Evolutionary conservation across 1,139 yeast species (phyloP).

Genomic region (Geotrichum phurueaensis): DNA sequence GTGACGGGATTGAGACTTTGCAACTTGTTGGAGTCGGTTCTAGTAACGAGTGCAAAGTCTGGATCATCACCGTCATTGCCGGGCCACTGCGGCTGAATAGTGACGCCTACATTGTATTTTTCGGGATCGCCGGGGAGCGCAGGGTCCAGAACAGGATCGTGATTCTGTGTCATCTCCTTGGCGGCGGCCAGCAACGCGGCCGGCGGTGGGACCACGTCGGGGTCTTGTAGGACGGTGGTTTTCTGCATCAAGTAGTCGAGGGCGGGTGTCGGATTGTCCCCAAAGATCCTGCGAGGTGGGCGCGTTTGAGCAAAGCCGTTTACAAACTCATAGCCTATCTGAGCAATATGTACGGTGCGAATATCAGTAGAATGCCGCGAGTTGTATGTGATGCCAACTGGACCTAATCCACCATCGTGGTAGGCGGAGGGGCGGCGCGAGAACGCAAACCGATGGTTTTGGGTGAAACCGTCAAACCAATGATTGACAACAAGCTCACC

Average conservation of each 20-base stretch:
- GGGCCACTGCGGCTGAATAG: slow-evolving; percentile 20
- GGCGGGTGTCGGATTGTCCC: slow-evolving; percentile 1
- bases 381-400: slow-evolving; percentile 14
- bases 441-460: slow-evolving; percentile 20
- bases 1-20: slow-evolving; percentile 17
- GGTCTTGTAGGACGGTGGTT: neutral
- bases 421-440: neutral
- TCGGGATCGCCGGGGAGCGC: slow-evolving; percentile 2
- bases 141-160: neutral
- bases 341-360: slow-evolving; percentile 14
- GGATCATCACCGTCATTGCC: slow-evolving; percentile 4
- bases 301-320: slow-evolving; percentile 15
- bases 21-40: slow-evolving; percentile 19
- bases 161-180: neutral
- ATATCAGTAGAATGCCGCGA: slow-evolving; percentile 19
- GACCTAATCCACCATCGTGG: slow-evolving; percentile 1
- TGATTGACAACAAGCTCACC: slow-evolving; percentile 12
- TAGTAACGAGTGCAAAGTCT: slow-evolving; percentile 9
- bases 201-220: slow-evolving; percentile 6
- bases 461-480: slow-evolving; percentile 23
- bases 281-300: slow-evolving; percentile 14
- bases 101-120: slow-evolving; percentile 19
- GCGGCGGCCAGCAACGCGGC: neutral
- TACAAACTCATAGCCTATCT: slow-evolving; percentile 4
- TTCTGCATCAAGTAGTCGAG: neutral